phyloP scores from a whole-genome alignment of 129 eudicot genomes.

The sunflower (Helianthus annuus) region DNA sequence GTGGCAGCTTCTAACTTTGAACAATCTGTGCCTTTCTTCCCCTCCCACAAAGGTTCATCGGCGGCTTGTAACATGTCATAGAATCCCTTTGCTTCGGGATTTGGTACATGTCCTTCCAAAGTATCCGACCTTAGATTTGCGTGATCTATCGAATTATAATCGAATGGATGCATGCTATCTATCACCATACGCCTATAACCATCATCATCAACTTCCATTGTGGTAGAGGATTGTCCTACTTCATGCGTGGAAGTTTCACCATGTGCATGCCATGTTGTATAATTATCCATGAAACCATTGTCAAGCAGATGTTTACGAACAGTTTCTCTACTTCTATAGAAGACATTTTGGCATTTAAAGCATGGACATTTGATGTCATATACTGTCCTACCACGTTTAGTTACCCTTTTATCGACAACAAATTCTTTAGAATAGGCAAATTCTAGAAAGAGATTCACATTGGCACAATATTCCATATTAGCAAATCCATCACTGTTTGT shows the following conservation, averaged over 20 bases:
- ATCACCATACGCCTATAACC: neutral
- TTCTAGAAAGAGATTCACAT: too few species aligned
- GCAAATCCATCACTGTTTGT: too few species aligned
- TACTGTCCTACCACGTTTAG: neutral
- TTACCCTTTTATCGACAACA: too few species aligned
- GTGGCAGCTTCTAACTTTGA: neutral
- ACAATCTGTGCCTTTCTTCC: neutral
- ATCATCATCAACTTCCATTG: neutral
- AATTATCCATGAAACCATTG: neutral
- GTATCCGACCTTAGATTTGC: too few species aligned
- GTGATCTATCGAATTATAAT: too few species aligned
- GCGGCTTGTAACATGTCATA: neutral
- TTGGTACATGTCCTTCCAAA: neutral
- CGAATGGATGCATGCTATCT: neutral
- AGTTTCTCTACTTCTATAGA: neutral
- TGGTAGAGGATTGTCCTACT: neutral
- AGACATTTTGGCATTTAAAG: neutral
- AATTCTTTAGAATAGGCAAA: too few species aligned
- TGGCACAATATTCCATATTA: too few species aligned
- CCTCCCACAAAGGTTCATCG: constrained; percentile 10
- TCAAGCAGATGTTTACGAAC: neutral
- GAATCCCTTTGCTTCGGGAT: neutral
- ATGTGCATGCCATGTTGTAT: neutral
- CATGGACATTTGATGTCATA: neutral
- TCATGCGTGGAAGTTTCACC: too few species aligned